Conservation (phyloP, 192 early-diverging fungal species). For the Entomortierella parvispora region DNA sequence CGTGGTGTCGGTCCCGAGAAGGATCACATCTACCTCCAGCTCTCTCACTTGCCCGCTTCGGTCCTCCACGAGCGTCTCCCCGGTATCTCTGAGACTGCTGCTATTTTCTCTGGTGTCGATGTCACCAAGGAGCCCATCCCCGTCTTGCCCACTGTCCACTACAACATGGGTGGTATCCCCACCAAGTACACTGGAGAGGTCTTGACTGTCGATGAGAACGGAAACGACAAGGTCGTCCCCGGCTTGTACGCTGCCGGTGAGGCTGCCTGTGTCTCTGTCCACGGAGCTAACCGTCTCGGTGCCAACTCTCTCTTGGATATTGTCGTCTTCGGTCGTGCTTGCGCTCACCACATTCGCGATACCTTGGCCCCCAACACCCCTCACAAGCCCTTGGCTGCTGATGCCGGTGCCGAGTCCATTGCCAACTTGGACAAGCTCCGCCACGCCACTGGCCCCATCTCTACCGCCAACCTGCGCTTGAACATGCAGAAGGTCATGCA, state of each 20-base stretch:
- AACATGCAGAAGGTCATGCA: conserved; percentile 99
- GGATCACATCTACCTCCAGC: conserved; percentile 97
- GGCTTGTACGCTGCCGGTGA: conserved; percentile 99
- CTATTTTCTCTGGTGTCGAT: conserved; percentile 98
- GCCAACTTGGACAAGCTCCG: conserved; percentile 96
- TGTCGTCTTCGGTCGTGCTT: conserved; percentile 98
- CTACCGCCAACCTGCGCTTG: conserved; percentile 88
- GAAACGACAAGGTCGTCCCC: conserved; percentile 92
- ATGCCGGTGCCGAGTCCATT: conserved; percentile 89
- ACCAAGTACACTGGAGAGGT: conserved; percentile 98
- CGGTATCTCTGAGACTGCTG: conserved; percentile 98
- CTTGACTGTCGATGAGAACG: conserved; percentile 79
- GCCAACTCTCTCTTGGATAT: conserved; percentile 98
- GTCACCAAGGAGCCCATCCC: conserved; percentile 99
- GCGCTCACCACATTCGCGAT: conserved; percentile 92
- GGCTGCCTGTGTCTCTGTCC: conserved; percentile 97
- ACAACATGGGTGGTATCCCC: conserved; percentile 99
- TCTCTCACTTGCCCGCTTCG: conserved; percentile 92
- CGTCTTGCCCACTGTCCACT: conserved; percentile 98
- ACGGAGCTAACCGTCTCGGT: conserved; percentile 98
- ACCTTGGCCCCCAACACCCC: conserved; percentile 91
- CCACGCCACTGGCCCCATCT: conserved; percentile 79
- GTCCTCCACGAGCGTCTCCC: conserved; percentile 93
- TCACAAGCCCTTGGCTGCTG: conserved; percentile 80
- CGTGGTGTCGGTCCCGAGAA: conserved; percentile 96